Evolutionary conservation across 305 asterid species (phyloP).

Genomic region (Ruellia speciosa): DNA sequence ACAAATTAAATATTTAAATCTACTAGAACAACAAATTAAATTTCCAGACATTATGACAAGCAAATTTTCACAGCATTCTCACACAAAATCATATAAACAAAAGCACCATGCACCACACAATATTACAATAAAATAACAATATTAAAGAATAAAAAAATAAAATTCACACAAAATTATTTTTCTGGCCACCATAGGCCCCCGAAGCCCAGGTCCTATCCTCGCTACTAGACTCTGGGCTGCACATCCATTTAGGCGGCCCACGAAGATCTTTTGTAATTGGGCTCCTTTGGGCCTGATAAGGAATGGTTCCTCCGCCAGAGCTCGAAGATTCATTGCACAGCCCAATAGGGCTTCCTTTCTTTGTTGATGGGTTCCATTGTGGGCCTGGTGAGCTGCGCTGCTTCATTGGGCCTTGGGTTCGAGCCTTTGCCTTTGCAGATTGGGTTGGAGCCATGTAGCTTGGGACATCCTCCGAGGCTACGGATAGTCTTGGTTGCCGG

Average conservation of each 20-base stretch:
- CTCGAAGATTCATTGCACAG: constrained; percentile 46
- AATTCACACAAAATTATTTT: constrained; percentile 34
- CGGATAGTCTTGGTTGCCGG: constrained; percentile 25
- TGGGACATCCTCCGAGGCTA: constrained; percentile 32
- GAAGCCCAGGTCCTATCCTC: constrained; percentile 43
- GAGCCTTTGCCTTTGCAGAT: constrained; percentile 70
- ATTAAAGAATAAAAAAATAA: background rate
- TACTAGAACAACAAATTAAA: constrained; percentile 3
- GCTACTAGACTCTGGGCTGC: constrained; percentile 59
- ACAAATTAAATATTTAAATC: background rate
- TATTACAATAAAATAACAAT: background rate
- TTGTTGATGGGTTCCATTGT: constrained; percentile 58
- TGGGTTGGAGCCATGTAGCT: constrained; percentile 88
- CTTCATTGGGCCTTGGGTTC: constrained; percentile 39
- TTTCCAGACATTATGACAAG: background rate
- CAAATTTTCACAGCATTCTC: constrained; percentile 23
- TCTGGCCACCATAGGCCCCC: constrained; percentile 18
- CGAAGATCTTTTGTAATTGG: constrained; percentile 40
- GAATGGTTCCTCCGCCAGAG: constrained; percentile 46
- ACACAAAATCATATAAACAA: constrained; percentile 18
- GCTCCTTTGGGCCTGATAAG: constrained; percentile 46
- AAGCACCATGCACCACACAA: constrained; percentile 21
- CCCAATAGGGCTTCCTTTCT: constrained; percentile 32
- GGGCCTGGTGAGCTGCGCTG: constrained; percentile 34
- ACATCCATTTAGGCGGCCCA: constrained; percentile 44